These are phyloP conservation scores for Cladochytrium replicatum DNA, from an alignment of 192 early-diverging fungal genomes.

Conservation along the genomic window DNA sequence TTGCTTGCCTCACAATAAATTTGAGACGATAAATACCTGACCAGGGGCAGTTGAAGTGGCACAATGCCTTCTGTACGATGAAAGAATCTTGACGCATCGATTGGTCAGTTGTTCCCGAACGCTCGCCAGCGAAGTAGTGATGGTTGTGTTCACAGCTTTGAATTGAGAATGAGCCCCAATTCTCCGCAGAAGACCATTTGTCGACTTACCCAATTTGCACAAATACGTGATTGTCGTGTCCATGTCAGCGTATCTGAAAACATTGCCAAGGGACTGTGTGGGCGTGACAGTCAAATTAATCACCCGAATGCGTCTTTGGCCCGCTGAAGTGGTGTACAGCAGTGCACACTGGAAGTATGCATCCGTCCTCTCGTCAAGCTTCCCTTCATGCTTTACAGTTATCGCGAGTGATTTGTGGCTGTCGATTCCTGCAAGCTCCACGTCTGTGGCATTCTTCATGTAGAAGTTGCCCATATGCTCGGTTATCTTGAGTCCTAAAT, in stretches of 20 bases:
- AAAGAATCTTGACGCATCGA: constrained; percentile 77
- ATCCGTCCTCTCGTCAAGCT: constrained; percentile 68
- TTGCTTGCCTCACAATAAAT: too few species aligned
- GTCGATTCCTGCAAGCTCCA: constrained; percentile 85
- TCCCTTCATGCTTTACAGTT: constrained; percentile 75
- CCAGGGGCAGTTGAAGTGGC: constrained; percentile 79
- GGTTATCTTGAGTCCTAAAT: constrained; percentile 57
- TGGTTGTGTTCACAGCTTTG: too few species aligned
- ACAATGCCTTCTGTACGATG: constrained; percentile 85
- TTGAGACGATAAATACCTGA: too few species aligned
- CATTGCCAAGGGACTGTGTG: constrained; percentile 61
- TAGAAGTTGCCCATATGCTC: constrained; percentile 92
- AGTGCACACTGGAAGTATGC: constrained; percentile 86
- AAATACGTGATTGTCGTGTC: constrained; percentile 86
- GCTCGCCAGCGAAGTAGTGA: constrained; percentile 55
- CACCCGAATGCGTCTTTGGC: constrained; percentile 86
- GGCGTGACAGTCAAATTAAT: constrained; percentile 75
- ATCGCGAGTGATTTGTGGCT: constrained; percentile 76
- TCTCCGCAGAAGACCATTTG: too few species aligned
- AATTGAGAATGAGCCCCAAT: constrained; percentile 1
- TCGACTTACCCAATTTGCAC: constrained; percentile 55
- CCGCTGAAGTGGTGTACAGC: constrained; percentile 84
- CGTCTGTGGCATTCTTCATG: constrained; percentile 84
- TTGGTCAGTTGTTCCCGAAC: constrained; percentile 78
- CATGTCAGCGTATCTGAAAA: constrained; percentile 86